These are phyloP conservation scores for Euphorbia peplus DNA, from an alignment of 345 rosid genomes.

Conservation along the genomic window DNA sequence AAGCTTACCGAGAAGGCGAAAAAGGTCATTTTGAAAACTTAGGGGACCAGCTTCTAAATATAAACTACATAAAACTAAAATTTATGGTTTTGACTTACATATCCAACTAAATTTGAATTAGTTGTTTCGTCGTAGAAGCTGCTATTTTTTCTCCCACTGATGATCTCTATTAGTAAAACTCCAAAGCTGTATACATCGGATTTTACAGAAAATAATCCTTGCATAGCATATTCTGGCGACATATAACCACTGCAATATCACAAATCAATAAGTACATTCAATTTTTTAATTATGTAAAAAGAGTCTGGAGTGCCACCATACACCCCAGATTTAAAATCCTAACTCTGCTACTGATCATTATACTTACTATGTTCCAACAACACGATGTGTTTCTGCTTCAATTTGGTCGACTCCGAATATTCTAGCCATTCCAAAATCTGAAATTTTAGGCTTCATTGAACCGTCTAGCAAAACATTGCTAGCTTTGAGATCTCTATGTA, in stretches of 20 bases:
- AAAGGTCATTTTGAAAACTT: too few relatives aligned
- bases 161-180: background rate
- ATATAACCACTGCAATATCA: too few relatives aligned
- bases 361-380: conserved; percentile 34
- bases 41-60: too few relatives aligned
- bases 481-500: conserved; percentile 3
- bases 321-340: too few relatives aligned
- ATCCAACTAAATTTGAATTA: conserved; percentile 43
- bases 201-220: background rate
- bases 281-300: too few relatives aligned
- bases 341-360: too few relatives aligned
- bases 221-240: background rate
- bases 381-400: conserved; percentile 27
- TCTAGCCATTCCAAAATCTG: conserved; percentile 33
- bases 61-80: too few relatives aligned
- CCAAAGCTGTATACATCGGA: background rate
- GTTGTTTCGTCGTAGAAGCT: conserved; percentile 15
- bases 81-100: conserved; percentile 65
- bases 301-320: too few relatives aligned
- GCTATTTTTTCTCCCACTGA: conserved; percentile 6
- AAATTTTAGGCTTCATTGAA: conserved; percentile 7
- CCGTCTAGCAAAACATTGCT: conserved; percentile 1
- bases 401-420: conserved; percentile 22
- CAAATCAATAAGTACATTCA: too few relatives aligned
- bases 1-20: too few relatives aligned